Evolutionary conservation across 306 rosid species (phyloP), one percentile per base, ranked within the genome.

Genomic region (Styphnolobium japonicum): DNA sequence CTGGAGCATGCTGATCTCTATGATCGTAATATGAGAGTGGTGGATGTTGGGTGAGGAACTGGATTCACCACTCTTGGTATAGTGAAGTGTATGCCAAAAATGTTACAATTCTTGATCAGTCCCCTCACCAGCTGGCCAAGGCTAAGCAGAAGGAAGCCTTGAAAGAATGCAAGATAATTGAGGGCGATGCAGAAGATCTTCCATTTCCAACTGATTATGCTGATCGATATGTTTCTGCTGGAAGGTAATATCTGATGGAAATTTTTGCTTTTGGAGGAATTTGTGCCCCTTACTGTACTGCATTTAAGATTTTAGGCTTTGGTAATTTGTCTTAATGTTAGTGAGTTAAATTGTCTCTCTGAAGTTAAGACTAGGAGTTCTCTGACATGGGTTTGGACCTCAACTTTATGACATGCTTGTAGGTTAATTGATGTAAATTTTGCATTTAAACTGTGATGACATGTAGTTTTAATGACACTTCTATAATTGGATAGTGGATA

Each of bases 31-130:
- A 86, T 94, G 96, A 66, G 80, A 64, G 94, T 92, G 37, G 93
- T 94, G 19, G 97, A 94, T 86, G 94, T 92, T 27, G 97, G 97
- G 0, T 94, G 98, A 8, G 98, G 97, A 21, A 92, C 98, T 11
- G 97, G 96, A 10, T 92, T 92, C 77, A 89, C 94, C 22, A 92
- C 98, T 81, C 82, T 89, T 77, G 97, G 97, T 48, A 89, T 90
- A 37, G 96, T 94, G 49, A 92, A 90, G 81, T 94, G 78, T 96
- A 94, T 87, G 94, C 96, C 45, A 89, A 92, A 69, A 90, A 92
- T 83, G 91, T 90, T 6, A 94, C 96, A 36, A 92, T 94, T 85
- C 89, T 94, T 22, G 96, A 92, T 31, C 97, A 94, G 77, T 94
- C 97, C 2, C 97, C 96, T 66, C 94, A 92, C 65, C 97, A 94